Base-by-base conservation (phyloP, 257 asterid genomes). In the Schizonepeta tenuifolia region DNA sequence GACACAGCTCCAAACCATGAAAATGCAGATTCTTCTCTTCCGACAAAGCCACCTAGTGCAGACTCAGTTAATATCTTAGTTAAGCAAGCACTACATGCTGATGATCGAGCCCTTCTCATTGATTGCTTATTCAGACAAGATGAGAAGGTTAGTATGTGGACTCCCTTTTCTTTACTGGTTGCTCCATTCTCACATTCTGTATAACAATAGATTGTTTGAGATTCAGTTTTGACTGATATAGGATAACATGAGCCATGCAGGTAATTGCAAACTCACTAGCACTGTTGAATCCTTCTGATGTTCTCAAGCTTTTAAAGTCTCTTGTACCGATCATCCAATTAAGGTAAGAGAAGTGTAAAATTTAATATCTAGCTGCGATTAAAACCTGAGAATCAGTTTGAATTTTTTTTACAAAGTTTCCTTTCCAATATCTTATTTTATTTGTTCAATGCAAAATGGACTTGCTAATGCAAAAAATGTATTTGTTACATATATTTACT, bases 51-150 rank as follows among this genome's bases (percentile, higher is more conserved):
- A 59, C 99, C 99, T 65, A 91, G 95, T 78, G 99, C 93, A 0
- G 97, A 91, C 78, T 94, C 99, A 15, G 81, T 94, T 84, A 83
- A 85, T 80, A 83, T 94, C 62, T 78, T 94, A 73, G 90, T 94
- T 64, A 91, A 88, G 87, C 98, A 91, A 85, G 95, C 97, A 44
- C 86, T 94, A 26, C 89, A 78, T 49, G 97, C 96, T 1, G 97
- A 88, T 80, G 99, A 94, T 80, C 88, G 86, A 58, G 80, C 95
- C 41, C 97, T 88, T 75, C 83, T 91, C 60, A 72, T 87, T 41
- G 97, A 91, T 78, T 94, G 99, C 86, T 83, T 94, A 72, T 83
- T 24, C 67, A 86, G 97, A 78, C 97, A 91, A 78, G 97, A 93
- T 76, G 88, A 88, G 74, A 94, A 94, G 98, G 99, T 94, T 57